Evolutionary conservation across 179 eudicot genomes (phyloP).

Genomic region (Dionaea muscipula): DNA sequence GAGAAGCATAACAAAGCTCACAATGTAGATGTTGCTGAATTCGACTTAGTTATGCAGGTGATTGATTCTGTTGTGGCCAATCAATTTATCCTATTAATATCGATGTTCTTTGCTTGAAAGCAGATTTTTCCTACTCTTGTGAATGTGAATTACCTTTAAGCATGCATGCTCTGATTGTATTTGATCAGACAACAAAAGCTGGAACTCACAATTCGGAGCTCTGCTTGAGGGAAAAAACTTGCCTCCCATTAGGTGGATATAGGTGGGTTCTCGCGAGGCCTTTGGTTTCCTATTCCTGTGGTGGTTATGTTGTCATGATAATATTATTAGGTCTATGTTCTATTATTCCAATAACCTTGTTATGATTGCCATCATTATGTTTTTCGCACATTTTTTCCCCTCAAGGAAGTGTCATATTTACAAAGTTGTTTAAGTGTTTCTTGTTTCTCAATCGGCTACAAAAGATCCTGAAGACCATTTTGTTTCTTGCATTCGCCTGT

Average conservation of each 20-base stretch:
- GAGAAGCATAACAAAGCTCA: conserved; percentile 43
- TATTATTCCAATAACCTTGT: too few relatives aligned
- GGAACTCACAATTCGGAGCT: conserved; percentile 78
- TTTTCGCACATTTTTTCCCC: too few relatives aligned
- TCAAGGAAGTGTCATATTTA: too few relatives aligned
- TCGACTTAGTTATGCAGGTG: conserved; percentile 94
- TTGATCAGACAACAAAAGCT: conserved; percentile 69
- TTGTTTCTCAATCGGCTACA: too few relatives aligned
- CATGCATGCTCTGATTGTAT: background rate
- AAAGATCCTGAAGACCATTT: too few relatives aligned
- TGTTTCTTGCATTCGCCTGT: too few relatives aligned
- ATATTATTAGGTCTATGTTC: too few relatives aligned
- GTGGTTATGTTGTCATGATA: conserved; percentile 9
- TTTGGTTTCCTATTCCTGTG: background rate
- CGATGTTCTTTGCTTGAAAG: too few relatives aligned
- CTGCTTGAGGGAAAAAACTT: conserved; percentile 64
- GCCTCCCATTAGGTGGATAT: conserved; percentile 95
- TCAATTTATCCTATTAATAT: background rate
- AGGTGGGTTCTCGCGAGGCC: conserved; percentile 40
- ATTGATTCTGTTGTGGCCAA: conserved; percentile 14
- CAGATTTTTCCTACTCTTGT: background rate
- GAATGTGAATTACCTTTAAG: background rate
- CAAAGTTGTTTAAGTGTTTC: too few relatives aligned
- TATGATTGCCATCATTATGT: too few relatives aligned
- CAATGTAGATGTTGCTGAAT: conserved; percentile 66